Base-by-base conservation (phyloP, 2,329 filamentous ascomycete genomes). In the Cryphonectria radicalis region DNA sequence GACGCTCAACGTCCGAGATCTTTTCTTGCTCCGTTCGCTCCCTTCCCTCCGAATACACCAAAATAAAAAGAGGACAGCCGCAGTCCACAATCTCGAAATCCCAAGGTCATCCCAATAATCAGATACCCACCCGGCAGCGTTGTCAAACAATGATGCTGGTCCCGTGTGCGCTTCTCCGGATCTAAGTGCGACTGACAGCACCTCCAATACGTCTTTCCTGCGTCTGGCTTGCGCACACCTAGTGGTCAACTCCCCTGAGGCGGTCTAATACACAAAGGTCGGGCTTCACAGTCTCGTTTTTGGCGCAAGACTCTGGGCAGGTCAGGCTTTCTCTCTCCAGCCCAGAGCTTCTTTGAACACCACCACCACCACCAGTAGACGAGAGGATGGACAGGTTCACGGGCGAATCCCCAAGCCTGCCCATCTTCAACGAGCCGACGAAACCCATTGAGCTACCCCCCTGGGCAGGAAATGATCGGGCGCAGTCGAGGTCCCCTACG, bases 401-500 rank as follows among this genome's bases (percentile, higher is more conserved):
- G 42, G 50, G 72, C 70, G 64, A 67, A 59, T 71, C 72, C 25
- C 50, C 72, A 46, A 69, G 69, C 63, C 69, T 73, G 63, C 72
- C 72, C 67, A 40, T 69, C 57, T 73, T 67, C 59, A 73, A 74
- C 67, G 71, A 73, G 60, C 55, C 71, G 28, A 67, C 42, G 42
- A 72, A 72, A 53, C 19, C 65, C 46, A 68, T 70, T 66, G 72
- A 68, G 22, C 42, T 73, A n/a, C 63, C 70, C 37, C 68, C 72
- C n/a, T 73, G 72, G 72, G 74, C 78, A 28, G 79, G 78, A 22
- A 68, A 74, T 25, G 79, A 81, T 66, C 77, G 78, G 62, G 78
- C 81, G 43, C 79, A 78, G 72, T 78, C 81, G 6, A 76, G 74
- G 55, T 78, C 68, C 19, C 74, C 77, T 66, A 77, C 77, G 65